Percentiles rank a stretch among this genome's conserved stretches.
These are phyloP conservation scores for Pseudonitzschia pungens DNA, from an alignment of 108 stramenopile genomes.

Conservation along the genomic window DNA sequence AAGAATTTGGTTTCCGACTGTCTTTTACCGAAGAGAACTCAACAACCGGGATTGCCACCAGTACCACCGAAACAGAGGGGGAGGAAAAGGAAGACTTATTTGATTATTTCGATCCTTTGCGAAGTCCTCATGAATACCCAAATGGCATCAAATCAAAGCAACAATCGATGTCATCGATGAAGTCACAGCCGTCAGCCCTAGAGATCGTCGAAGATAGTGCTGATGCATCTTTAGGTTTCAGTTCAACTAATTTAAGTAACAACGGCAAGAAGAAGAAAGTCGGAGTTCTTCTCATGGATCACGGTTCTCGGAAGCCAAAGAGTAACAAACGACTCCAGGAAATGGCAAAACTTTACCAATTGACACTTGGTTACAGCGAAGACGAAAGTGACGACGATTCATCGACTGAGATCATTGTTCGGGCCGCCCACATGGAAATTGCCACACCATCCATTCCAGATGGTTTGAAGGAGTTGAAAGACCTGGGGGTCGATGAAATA, in stretches of 20 bases:
- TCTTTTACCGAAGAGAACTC: not conserved
- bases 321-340: conserved; percentile 78
- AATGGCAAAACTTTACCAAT: conserved; percentile 71
- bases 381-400: conserved; percentile 11
- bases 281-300: conserved; percentile 91
- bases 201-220: not conserved
- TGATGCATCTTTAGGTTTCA: not conserved
- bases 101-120: conserved; percentile 75
- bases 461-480: conserved; percentile 57
- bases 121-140: conserved; percentile 79
- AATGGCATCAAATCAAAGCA: conserved; percentile 40
- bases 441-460: conserved; percentile 78
- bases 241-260: not conserved
- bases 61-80: not conserved
- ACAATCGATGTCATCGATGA: not conserved
- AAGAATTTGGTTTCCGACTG: conserved; percentile 2
- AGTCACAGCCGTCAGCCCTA: conserved; percentile 13
- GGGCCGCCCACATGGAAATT: conserved; percentile 94
- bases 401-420: conserved; percentile 36
- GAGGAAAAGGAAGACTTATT: conserved; percentile 43
- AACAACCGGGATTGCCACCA: not conserved
- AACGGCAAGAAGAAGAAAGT: conserved; percentile 32
- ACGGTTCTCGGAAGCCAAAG: conserved; percentile 75
- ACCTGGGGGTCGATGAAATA: conserved; percentile 60
- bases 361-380: conserved; percentile 24